Evolutionary conservation across 164 flowering plant genomes (phyloP), one percentile per base, ranked within the genome.

Genomic region (Nymphaea colorata): DNA sequence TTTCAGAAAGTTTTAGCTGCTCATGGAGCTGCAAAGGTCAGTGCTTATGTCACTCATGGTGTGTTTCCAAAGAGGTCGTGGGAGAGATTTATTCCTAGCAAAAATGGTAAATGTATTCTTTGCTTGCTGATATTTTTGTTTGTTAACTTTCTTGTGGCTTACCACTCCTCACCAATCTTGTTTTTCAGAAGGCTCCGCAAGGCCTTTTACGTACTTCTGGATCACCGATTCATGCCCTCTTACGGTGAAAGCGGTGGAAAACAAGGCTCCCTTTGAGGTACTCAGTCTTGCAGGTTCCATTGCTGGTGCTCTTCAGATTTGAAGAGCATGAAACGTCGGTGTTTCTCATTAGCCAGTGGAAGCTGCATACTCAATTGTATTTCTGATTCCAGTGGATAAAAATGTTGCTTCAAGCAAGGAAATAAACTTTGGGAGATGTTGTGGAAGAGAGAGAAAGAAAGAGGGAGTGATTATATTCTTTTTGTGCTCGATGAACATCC

Each of bases 221-320:
- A 86, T 87, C 68, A 95, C 98, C 3, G 99, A 95, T 75, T 95
- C 99, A 11, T 95, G 99, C 76, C 86, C 97, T 1, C 78, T n/a
- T 3, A 95, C 99, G 12, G 98, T 88, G 68, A 83, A 89, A 65
- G 91, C 91, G 64, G 85, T 95, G 11, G 90, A 66, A 42, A 77
- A 85, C 57, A 81, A 71, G 76, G 87, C 96, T 74, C 99, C 98
- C 25, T 95, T 95, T 72, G 94, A 95, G 79, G 83, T 95, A 67
- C 66, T 95, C 74, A 90, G 93, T 72, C 96, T 95, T 62, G 94
- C 98, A 14, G 91, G 87, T 14, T 95, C 99, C 41, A 92, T 95
- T 66, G 91, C 99, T 17, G 91, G 90, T 69, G 88, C 99, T 62
- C 92, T 95, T 70, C 98, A 90, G 71, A 90, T 85, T 73, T 94